Base-by-base conservation (phyloP, 1,284 basidiomycete genomes). In the Bondarzewia mesenterica region DNA sequence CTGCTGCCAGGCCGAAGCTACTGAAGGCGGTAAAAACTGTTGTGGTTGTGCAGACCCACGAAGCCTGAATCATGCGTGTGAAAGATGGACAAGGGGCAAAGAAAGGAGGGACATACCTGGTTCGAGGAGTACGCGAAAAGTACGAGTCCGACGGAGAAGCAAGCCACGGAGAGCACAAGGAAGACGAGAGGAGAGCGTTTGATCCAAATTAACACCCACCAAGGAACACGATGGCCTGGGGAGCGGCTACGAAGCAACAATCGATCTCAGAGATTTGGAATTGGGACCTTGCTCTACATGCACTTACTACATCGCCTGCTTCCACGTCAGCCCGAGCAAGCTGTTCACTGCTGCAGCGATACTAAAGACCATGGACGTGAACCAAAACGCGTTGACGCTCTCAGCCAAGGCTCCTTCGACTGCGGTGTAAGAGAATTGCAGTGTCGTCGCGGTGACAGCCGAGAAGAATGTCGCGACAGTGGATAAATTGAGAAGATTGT, bases 181-280 rank as follows among this genome's bases (percentile, higher is more conserved):
- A 85, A 85, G 46, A 84, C 80, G 35, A 85, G 69, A 7, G 84
- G 84, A 1, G 82, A 84, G n/a, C 82, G 69, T 59, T 85, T 85
- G 64, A 87, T 86, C 84, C 84, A 88, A 52, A 85, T 85, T 47
- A 82, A 64, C 22, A 86, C 82, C 82, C 84, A 86, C 82, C 83
- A 86, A 0, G 84, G 83, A n/a, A 85, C 81, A 49, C 80, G 76
- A 61, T 77, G 69, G 42, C 73, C 71, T 44, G 77, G 77, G 8
- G 77, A 78, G 23, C 78, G 77, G 53, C 77, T 78, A 46, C 23
- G 27, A 52, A 53, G 38, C 46, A 48, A 44, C 52, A 35, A 10
- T 4, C 35, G 6, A 46, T 49, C n/a, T 32, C 29, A 32, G 29
- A 10, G 29, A 32, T 32, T 32, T 4, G 22, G n/a, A 43, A 3